These are phyloP conservation scores for Trichocladium antarcticum DNA, from an alignment of 495 filamentous ascomycete genomes.

Conservation along the genomic window DNA sequence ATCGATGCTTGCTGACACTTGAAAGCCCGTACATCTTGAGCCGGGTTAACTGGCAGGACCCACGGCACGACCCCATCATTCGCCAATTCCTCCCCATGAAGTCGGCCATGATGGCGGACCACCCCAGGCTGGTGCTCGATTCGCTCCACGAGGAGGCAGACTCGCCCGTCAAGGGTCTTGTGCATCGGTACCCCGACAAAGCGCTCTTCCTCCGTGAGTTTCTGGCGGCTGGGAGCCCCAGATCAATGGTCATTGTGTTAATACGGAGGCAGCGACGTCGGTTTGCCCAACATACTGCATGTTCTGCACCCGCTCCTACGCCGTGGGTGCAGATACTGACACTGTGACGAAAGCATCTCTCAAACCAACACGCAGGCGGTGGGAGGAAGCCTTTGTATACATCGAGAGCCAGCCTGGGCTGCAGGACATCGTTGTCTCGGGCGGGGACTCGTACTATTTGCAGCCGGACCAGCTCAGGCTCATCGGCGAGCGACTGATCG, in stretches of 20 bases:
- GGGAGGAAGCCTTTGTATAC: constrained; percentile 40
- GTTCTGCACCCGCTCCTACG: constrained; percentile 50
- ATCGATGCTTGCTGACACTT: constrained; percentile 6
- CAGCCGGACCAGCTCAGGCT: constrained; percentile 23
- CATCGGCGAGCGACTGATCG: constrained; percentile 32
- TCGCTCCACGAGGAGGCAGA: constrained; percentile 41
- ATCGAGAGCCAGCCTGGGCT: constrained; percentile 38
- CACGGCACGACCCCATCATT: constrained; percentile 44
- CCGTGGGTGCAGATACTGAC: constrained; percentile 42
- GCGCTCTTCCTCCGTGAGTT: constrained; percentile 46
- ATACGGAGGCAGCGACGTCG: constrained; percentile 29
- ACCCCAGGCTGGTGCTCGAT: constrained; percentile 34
- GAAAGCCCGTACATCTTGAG: constrained; percentile 44
- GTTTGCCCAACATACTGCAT: constrained; percentile 50
- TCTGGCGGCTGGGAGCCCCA: too few species aligned
- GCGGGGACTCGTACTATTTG: constrained; percentile 47
- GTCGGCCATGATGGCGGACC: constrained; percentile 40
- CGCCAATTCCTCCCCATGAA: constrained; percentile 44
- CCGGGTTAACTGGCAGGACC: constrained; percentile 43
- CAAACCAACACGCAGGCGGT: constrained; percentile 32
- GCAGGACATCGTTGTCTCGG: constrained; percentile 47
- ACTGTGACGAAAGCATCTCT: constrained; percentile 38
- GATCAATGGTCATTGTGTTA: not conserved
- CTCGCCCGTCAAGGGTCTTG: constrained; percentile 38
- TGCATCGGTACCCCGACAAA: constrained; percentile 50